Evolutionary conservation across 1,139 yeast species (phyloP), one percentile per base, ranked within the genome.

Genomic region (Blastobotrys indianensis): DNA sequence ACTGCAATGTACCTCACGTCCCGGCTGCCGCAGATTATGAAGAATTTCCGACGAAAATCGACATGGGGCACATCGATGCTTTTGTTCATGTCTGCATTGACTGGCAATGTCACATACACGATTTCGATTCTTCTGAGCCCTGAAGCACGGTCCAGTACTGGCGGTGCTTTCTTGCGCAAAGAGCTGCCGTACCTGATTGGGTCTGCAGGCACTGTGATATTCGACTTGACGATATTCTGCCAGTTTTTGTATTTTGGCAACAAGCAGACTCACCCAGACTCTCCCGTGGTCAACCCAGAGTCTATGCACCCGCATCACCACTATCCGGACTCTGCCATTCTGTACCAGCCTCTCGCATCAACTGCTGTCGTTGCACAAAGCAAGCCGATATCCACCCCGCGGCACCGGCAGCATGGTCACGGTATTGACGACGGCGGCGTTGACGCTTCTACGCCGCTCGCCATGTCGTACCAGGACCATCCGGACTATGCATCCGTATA

Each of bases 11-110:
- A 92, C 61, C 74, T 88, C 48, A 67, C 79, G 8, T 86, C 96
- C 2, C 72, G 98, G 52, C 68, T 88, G 44, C 98, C 98, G 0
- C 98, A 90, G 61, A 68, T 90, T 39, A 68, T 75, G 62, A 85
- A 85, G 57, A 90, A 90, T 66, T 80, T 80, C 61, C 62, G 69
- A 50, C 70, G 95, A 41, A 82, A 82, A 59, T 82, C 95, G 3
- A 92, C 95, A 0, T 82, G 81, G 37, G 97, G 97, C 2, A 71
- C 88, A 1, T 83, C 95, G 1, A 83, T 94, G 30, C 67, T 85
- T 48, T 70, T 90, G 32, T 87, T 92, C 61, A 75, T 77, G 3
- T 80, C 94, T 16, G 95, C 96, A 1, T 69, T 90, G 37, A 53
- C 77, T 34, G 96, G 96, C 2, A 92, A 92, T 62, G 55, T 82